These are phyloP conservation scores for Aphanomyces euteiches DNA, from an alignment of 352 stramenopile species.

Conservation along the genomic window DNA sequence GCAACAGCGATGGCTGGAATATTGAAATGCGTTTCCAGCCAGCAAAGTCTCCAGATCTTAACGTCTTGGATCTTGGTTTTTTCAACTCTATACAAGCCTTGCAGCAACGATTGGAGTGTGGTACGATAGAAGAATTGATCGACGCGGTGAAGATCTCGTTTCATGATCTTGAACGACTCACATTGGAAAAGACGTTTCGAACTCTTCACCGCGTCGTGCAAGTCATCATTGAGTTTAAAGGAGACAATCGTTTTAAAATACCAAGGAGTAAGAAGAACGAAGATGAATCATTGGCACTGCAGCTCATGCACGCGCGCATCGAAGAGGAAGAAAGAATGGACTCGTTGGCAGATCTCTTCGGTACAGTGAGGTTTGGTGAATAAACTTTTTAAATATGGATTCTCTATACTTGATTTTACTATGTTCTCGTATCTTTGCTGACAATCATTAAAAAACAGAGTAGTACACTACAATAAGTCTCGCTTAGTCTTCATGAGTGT, in stretches of 20 bases:
- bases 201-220: not conserved
- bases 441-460: slow-evolving; percentile 12
- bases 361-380: not conserved
- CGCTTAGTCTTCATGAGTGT: no score
- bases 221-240: not conserved
- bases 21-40: not conserved
- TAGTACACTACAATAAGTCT: no score
- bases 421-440: not conserved
- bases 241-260: not conserved
- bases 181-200: slow-evolving; percentile 22
- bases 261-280: slow-evolving; percentile 1
- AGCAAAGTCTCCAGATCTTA: not conserved
- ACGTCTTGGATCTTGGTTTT: slow-evolving; percentile 5
- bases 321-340: not conserved
- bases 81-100: slow-evolving; percentile 13
- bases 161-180: slow-evolving; percentile 25
- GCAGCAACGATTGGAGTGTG: slow-evolving; percentile 2
- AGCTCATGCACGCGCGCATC: not conserved
- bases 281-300: not conserved
- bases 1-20: not conserved
- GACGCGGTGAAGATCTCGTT: not conserved
- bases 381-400: slow-evolving; percentile 16
- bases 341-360: not conserved
- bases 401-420: slow-evolving; percentile 11
- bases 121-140: not conserved